These are phyloP conservation scores for Rubus idaeus DNA, from an alignment of 306 rosid genomes.

Conservation along the genomic window DNA sequence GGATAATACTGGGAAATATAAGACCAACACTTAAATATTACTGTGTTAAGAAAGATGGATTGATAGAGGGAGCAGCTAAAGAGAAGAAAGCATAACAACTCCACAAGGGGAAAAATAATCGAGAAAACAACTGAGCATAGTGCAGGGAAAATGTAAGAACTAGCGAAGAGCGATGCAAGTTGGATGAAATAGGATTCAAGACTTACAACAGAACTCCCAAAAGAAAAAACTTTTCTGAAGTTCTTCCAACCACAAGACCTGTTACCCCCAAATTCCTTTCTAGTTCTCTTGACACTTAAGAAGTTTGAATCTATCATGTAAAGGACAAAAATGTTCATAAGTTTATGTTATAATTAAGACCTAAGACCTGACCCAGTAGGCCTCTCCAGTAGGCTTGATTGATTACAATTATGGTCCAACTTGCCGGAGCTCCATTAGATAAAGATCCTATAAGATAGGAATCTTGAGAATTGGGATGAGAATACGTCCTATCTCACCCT, in stretches of 20 bases:
- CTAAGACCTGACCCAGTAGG: not conserved
- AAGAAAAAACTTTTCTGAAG: not conserved
- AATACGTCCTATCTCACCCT: too few relatives aligned
- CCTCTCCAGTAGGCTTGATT: not conserved
- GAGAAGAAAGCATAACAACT: not conserved
- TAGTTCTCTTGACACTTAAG: not conserved
- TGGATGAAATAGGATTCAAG: not conserved
- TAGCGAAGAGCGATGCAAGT: not conserved
- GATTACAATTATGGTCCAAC: not conserved
- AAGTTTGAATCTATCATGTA: not conserved
- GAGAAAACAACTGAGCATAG: not conserved
- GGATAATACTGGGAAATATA: not conserved
- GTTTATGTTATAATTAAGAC: not conserved
- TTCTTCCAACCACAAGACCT: not conserved
- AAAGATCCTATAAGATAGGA: not conserved
- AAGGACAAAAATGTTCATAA: not conserved
- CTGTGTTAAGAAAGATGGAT: not conserved
- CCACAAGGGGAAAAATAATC: not conserved
- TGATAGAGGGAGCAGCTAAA: not conserved
- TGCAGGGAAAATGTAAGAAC: not conserved
- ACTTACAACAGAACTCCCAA: not conserved
- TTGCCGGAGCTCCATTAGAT: not conserved
- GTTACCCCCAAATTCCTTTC: not conserved
- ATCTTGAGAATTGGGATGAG: not conserved
- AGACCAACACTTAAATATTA: not conserved